Evolutionary conservation across 495 filamentous ascomycete species (phyloP), one percentile per base, ranked within the genome.

Genomic region (Clavariopsis aquatica): DNA sequence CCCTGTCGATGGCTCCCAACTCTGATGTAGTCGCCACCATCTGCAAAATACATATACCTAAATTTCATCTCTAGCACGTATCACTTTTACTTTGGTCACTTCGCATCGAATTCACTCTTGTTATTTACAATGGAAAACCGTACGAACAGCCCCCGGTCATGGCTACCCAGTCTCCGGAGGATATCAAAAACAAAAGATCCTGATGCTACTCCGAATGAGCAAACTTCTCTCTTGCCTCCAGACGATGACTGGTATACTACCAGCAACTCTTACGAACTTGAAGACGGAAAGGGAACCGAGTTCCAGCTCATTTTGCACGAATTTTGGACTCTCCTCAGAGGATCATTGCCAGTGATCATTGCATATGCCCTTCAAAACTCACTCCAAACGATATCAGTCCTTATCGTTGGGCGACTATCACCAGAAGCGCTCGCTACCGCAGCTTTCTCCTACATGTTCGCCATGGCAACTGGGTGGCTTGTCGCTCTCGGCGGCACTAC

Each of bases 401-500:
- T 96, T 29, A 87, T 96, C 17, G 90, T 91, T 20, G 93, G 93
- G 22, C 85, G 91, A 10, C 79, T 90, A 9, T 91, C 88, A 1
- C 89, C 93, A 0, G 86, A 93, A 73, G 85, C 91, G 20, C 79
- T 97, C 9, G 89, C 92, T 1, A 89, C 89, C 0, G 88, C 89
- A 6, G 92, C 93, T 9, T 96, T 96, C 75, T 88, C 89, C 0
- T 91, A 93, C 76, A 93, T 96, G 93, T 97, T 96, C 65, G 93
- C 93, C 43, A 90, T 92, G 87, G 85, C 90, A 12, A 93, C 90
- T 0, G 93, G 83, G 0, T 96, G 93, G 93, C 80, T 97, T 54
- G 89, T 97, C 69, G 93, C 87, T 0, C 80, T 97, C 2, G 93
- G 93, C n/a, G 93, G 93, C 6, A 93, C 92, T 1, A 97, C 91